Evolutionary conservation across 805 yeast species (phyloP), one percentile per base, ranked within the genome.

Genomic region (Nakazawaea laoshanensis): DNA sequence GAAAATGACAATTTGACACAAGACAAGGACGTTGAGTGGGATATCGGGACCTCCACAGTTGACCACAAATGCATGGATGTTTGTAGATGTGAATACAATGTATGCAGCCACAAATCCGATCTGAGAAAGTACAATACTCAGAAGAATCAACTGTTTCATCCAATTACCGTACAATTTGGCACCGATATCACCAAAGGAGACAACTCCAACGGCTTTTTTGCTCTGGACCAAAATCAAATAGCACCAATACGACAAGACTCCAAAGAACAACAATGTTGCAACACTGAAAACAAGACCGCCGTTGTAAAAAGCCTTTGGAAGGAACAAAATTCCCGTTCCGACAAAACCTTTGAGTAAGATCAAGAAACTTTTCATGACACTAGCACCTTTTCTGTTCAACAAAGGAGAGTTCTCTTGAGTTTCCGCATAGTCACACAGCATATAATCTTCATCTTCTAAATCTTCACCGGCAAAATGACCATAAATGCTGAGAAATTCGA

Each of bases 391-490:
- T 7, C 17, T n/a, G 15, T 37, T 18, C 9, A 58, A 32, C 28
- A 59, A 38, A 7, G 64, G 63, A 2, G 59, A 46, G 16, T 57
- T 60, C 29, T 65, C 73, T 29, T 64, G 74, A 17, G 48, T 19
- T n/a, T 13, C 12, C 13, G 33, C 36, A 41, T 65, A 70, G 39
- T 65, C 70, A 41, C 76, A 71, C 1, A 72, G 70, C 49, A 58
- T 62, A 45, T 38, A 70, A 47, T 76, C 87, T 35, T 70, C 77
- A 47, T 75, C 81, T 45, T 80, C 89, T 34, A 82, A 65, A 24
- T 77, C 73, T 53, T 82, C 92, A 49, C 94, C 94, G 2, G 92
- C 92, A 55, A 83, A 83, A 59, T 83, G 89, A 5, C 94, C 94
- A 53, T 83, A 83, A 6, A 83, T 65, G 41, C 82, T 76, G 29